Percentiles rank a stretch among this genome's conserved stretches.
phyloP scores from a whole-genome alignment of 352 stramenopile species.

The Nothophytophthora sp. region DNA sequence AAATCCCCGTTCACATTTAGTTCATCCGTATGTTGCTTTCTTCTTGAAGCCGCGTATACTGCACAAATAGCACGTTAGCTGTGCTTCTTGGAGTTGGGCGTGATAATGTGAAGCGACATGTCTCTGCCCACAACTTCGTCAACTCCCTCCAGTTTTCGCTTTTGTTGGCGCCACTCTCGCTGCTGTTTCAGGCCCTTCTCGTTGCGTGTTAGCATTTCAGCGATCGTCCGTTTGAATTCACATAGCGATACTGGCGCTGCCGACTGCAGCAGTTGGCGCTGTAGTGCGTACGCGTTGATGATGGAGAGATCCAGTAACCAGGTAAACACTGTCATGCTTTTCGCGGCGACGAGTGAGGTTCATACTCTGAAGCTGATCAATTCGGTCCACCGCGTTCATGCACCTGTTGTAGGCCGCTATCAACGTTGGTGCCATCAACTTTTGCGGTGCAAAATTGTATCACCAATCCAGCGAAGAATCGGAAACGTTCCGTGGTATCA shows the following conservation, averaged over 20 bases:
- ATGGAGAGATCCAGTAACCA: slow-evolving; percentile 4
- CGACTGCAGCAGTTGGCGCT: neutral
- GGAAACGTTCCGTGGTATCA: slow-evolving; percentile 5
- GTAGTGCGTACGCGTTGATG: slow-evolving; percentile 9
- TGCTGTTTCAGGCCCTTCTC: slow-evolving; percentile 2
- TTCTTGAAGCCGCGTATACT: neutral
- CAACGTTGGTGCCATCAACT: neutral
- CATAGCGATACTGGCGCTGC: neutral
- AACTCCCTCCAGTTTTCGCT: neutral
- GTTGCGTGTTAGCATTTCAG: slow-evolving; percentile 2
- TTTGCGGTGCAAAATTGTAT: slow-evolving; percentile 5
- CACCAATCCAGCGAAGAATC: slow-evolving; percentile 3
- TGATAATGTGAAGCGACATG: slow-evolving; percentile 1
- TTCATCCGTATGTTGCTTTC: slow-evolving; percentile 4
- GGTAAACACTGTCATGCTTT: slow-evolving; percentile 11
- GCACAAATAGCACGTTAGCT: slow-evolving; percentile 9
- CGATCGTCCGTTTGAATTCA: slow-evolving; percentile 4
- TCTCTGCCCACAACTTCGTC: slow-evolving; percentile 4
- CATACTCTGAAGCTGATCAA: slow-evolving; percentile 6
- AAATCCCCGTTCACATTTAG: slow-evolving; percentile 4
- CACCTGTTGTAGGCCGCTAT: slow-evolving; percentile 13
- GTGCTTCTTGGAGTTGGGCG: slow-evolving; percentile 4
- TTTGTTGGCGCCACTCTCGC: slow-evolving; percentile 1
- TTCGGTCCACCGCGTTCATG: slow-evolving; percentile 14
- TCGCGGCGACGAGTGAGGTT: slow-evolving; percentile 7